These are phyloP conservation scores for Phialophora expanda DNA, from an alignment of 2,329 filamentous ascomycete genomes.

Conservation along the genomic window DNA sequence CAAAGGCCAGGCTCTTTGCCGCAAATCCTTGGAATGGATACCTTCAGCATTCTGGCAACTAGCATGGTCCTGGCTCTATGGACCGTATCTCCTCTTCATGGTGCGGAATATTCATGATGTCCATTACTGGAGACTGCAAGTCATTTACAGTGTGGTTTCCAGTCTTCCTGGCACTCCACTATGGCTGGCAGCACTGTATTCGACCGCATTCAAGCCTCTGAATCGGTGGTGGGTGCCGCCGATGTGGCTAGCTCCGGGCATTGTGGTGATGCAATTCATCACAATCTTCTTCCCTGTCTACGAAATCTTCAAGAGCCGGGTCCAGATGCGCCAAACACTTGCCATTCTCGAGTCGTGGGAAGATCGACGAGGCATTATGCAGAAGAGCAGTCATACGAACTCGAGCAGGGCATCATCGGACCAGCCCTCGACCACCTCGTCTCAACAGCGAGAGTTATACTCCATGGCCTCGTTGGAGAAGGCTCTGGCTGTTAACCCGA, in stretches of 20 bases:
- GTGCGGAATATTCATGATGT: conserved; percentile 64
- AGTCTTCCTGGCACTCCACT: conserved; percentile 64
- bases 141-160: conserved; percentile 53
- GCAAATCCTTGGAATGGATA: conserved; percentile 49
- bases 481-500: conserved; percentile 61
- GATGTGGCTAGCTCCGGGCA: conserved; percentile 64
- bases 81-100: conserved; percentile 64
- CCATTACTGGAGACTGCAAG: conserved; percentile 66
- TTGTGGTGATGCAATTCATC: conserved; percentile 64
- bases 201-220: conserved; percentile 57
- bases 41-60: conserved; percentile 68
- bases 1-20: conserved; percentile 21
- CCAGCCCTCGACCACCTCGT: conserved; percentile 5
- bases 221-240: conserved; percentile 63
- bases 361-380: conserved; percentile 45
- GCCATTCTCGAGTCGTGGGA: conserved; percentile 41
- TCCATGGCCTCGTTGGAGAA: conserved; percentile 64
- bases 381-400: conserved; percentile 15
- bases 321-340: conserved; percentile 4
- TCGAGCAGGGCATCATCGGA: background rate
- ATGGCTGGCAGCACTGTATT: conserved; percentile 61
- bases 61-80: conserved; percentile 66
- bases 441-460: conserved; percentile 51
- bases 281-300: conserved; percentile 64
- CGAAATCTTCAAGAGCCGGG: conserved; percentile 18